Evolutionary conservation across 2,329 filamentous ascomycete species (phyloP), one percentile per base, ranked within the genome.

Genomic region (Talaromyces sp.): DNA sequence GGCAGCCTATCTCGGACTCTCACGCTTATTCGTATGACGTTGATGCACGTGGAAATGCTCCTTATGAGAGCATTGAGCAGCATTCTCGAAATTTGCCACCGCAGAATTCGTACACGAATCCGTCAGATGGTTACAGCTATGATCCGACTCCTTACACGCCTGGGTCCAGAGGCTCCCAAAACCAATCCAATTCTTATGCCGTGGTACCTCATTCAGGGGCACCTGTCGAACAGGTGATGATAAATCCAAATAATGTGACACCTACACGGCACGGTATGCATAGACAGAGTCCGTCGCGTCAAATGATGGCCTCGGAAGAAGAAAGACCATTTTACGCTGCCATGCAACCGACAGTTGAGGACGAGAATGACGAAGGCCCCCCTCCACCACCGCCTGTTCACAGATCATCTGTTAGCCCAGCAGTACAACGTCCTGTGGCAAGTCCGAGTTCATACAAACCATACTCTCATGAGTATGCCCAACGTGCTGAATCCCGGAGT

Each of bases 221-320:
- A 17, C 50, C 59, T 31, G 29, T 10, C 41, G 59, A 61, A 43
- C 55, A 49, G n/a, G 29, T 29, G 14, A 19, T 50, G 43, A 74
- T 65, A 81, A 83, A 52, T 79, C 43, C 64, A 59, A 70, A 83
- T 64, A 81, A 84, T 65, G 71, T 79, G 51, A 77, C 82, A 19
- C 65, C 74, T 49, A 64, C 68, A 27, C 61, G 68, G 50, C 67
- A 75, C 66, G 64, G 73, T 59, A 66, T 69, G n/a, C 72, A 68
- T 54, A 69, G 72, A 56, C 65, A 69, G n/a, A 69, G 66, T 26
- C 65, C 67, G 10, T 63, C 69, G 21, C 71, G 68, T 19, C 64
- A 66, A n/a, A 57, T 64, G 5, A 59, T 63, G 51, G 67, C 65
- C 29, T 65, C 62, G 13, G 71, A 70, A 7, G 63, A 64, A 46